Percentiles rank a stretch among this genome's conserved stretches.
phyloP scores from a whole-genome alignment of 2,329 filamentous ascomycete genomes.

The Verticillium longisporum region DNA sequence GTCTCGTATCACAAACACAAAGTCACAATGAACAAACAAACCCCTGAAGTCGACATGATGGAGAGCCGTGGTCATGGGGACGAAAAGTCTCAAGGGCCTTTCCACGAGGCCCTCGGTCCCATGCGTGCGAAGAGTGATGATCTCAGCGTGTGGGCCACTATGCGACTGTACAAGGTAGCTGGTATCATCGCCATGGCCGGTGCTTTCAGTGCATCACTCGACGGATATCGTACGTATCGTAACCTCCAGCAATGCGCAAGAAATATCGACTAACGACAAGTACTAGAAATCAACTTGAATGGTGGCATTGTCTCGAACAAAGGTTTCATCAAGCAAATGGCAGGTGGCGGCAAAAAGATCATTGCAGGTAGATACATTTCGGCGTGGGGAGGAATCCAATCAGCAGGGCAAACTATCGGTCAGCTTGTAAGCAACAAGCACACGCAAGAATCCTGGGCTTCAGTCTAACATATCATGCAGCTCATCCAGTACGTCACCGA shows the following conservation, averaged over 20 bases:
- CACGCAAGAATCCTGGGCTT: neutral
- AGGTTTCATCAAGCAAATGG: slow-evolving; percentile 30
- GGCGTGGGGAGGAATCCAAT: slow-evolving; percentile 31
- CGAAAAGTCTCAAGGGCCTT: neutral
- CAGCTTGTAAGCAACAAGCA: slow-evolving; percentile 21
- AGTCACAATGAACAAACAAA: neutral
- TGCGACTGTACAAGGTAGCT: slow-evolving; percentile 24
- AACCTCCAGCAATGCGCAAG: slow-evolving; percentile 11
- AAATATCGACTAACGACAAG: neutral
- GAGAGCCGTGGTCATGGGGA: slow-evolving; percentile 5
- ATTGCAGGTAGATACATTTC: slow-evolving; percentile 27
- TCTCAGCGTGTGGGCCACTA: slow-evolving; percentile 28
- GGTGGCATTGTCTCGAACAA: slow-evolving; percentile 31
- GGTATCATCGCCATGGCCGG: slow-evolving; percentile 29
- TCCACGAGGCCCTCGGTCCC: slow-evolving; percentile 6
- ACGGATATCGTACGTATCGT: slow-evolving; percentile 27
- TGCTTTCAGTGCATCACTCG: slow-evolving; percentile 31
- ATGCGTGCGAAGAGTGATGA: slow-evolving; percentile 30
- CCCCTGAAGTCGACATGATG: slow-evolving; percentile 9
- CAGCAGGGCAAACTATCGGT: slow-evolving; percentile 28
- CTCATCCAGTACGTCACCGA: slow-evolving; percentile 24
- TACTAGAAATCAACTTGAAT: slow-evolving; percentile 21
- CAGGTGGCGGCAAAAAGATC: slow-evolving; percentile 19
- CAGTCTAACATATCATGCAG: slow-evolving; percentile 15
- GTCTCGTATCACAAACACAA: neutral